Percentiles rank a stretch among this genome's conserved stretches.
phyloP scores from a whole-genome alignment of 2,329 filamentous ascomycete genomes.

The Dothistroma septosporum region DNA sequence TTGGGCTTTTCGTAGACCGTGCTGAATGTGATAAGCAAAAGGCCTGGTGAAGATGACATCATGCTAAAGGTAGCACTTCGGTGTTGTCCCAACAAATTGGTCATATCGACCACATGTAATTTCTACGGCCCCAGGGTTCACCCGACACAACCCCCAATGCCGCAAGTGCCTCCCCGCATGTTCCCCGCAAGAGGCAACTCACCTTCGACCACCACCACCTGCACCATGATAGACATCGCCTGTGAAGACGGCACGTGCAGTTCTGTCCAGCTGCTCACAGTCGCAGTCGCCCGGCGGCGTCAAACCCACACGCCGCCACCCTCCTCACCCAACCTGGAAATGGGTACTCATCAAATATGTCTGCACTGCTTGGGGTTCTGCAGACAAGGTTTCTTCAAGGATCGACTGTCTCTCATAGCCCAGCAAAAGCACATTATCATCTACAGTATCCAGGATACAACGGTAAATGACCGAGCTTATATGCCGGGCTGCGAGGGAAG shows the following conservation, averaged over 20 bases:
- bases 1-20: not conserved
- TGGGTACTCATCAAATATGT: not conserved
- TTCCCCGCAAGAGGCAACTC: not conserved
- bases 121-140: no score
- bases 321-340: not conserved
- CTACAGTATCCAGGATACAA: not conserved
- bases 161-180: not conserved
- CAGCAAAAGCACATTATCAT: not conserved
- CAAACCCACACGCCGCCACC: not conserved
- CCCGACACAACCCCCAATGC: no score
- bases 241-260: not conserved
- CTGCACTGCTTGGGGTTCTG: not conserved
- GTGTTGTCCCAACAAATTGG: no score
- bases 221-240: not conserved
- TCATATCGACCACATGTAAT: no score
- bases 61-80: no score
- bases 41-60: not conserved
- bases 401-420: not conserved
- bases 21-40: not conserved
- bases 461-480: not conserved
- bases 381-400: not conserved
- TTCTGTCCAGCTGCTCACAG: not conserved
- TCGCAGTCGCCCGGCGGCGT: not conserved
- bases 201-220: not conserved
- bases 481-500: not conserved